Percentiles rank a stretch among this genome's conserved stretches.
Conservation (phyloP, 2,329 filamentous ascomycete genomes). For the Aureobasidium leucospermi region DNA sequence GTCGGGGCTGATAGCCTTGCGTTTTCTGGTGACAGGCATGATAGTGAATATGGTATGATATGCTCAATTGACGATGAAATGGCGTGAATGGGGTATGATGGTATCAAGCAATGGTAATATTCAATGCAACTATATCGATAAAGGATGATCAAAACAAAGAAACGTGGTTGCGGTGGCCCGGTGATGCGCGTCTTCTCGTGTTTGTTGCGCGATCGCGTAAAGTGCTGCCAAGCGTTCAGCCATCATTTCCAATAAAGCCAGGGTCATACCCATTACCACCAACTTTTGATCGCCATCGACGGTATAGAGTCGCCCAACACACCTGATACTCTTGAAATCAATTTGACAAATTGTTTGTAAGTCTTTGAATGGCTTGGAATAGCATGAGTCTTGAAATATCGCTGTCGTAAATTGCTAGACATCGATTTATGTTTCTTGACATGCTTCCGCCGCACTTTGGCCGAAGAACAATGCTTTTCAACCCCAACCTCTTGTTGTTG, state of each 20-base stretch:
- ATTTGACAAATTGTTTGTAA: too few species aligned
- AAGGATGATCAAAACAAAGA: conserved; percentile 5
- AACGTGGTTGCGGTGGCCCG: not conserved
- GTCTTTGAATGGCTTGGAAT: too few species aligned
- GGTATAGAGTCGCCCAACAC: too few species aligned
- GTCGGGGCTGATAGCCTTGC: conserved; percentile 12
- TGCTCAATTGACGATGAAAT: not conserved
- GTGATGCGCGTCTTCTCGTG: conserved; percentile 12
- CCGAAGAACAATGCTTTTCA: too few species aligned
- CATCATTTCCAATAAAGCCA: not conserved
- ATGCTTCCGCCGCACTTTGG: too few species aligned
- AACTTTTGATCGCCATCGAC: not conserved
- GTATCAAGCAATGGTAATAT: conserved; percentile 7
- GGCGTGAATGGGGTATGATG: not conserved
- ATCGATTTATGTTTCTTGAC: too few species aligned
- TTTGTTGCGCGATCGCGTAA: not conserved
- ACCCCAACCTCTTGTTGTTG: too few species aligned
- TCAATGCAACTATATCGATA: not conserved
- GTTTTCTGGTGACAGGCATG: conserved; percentile 14
- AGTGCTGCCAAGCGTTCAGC: not conserved
- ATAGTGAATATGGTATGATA: conserved; percentile 6
- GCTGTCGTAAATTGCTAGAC: too few species aligned
- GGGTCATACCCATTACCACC: not conserved
- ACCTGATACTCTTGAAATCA: too few species aligned
- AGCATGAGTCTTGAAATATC: too few species aligned